Conservation (phyloP, 2,329 filamentous ascomycete species). For the Aschersonia sp. region DNA sequence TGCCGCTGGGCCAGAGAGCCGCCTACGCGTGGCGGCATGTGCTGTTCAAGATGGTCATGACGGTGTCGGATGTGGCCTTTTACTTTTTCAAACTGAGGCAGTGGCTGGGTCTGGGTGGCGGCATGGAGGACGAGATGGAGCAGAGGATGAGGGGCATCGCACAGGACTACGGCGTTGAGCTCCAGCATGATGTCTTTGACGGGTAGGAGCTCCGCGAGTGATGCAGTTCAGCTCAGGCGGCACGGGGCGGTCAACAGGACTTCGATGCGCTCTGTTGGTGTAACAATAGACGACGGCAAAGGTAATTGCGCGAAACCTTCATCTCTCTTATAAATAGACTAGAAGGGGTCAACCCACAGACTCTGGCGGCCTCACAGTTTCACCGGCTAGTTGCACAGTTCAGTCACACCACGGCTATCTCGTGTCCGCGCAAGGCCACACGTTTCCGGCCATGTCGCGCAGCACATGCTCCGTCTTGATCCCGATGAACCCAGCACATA, state of each 20-base stretch:
- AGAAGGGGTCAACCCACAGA: too few relatives aligned
- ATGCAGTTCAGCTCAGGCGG: too few relatives aligned
- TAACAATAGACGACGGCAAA: neutral
- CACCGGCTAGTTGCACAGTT: too few relatives aligned
- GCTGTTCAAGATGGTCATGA: slow-evolving; percentile 66
- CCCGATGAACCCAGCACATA: too few relatives aligned
- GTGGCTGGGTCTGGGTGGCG: slow-evolving; percentile 58
- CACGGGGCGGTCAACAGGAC: neutral
- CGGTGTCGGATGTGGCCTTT: slow-evolving; percentile 68
- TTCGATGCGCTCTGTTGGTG: neutral
- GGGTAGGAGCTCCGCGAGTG: slow-evolving; percentile 32
- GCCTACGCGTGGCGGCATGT: slow-evolving; percentile 63
- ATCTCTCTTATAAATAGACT: too few relatives aligned
- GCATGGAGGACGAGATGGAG: slow-evolving; percentile 94
- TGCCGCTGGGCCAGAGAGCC: slow-evolving; percentile 47
- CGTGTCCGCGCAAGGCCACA: too few relatives aligned
- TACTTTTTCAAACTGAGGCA: slow-evolving; percentile 70
- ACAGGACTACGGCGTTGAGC: slow-evolving; percentile 79
- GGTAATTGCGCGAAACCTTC: too few relatives aligned
- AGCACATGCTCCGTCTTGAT: too few relatives aligned
- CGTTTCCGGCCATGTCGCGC: too few relatives aligned
- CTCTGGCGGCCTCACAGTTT: too few relatives aligned
- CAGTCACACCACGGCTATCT: too few relatives aligned
- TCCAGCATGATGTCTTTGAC: slow-evolving; percentile 81
- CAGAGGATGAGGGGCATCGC: slow-evolving; percentile 75